A percentile compares a stretch with the other conserved stretches of the same genome.
phyloP scores from a whole-genome alignment of 2,329 filamentous ascomycete genomes.

The Nothomitra cinnamomea region DNA sequence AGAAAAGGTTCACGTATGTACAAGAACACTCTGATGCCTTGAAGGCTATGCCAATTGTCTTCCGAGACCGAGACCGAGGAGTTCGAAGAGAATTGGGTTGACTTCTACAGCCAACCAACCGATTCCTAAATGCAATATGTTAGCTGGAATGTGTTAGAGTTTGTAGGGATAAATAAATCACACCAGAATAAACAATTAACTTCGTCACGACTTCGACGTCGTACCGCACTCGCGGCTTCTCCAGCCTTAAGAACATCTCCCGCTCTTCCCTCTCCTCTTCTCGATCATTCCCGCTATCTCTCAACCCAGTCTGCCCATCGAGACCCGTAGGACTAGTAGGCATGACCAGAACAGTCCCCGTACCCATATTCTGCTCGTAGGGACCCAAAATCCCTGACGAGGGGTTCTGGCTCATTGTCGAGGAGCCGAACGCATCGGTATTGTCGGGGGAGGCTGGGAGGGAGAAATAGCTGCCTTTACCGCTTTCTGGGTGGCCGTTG shows the following conservation, averaged over 20 bases:
- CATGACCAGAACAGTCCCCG: conserved; percentile 29
- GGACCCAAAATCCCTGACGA: background rate
- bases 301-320: background rate
- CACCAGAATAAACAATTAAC: conserved; percentile 83
- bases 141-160: conserved; percentile 8
- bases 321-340: conserved; percentile 10
- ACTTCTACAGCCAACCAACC: conserved; percentile 62
- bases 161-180: conserved; percentile 18
- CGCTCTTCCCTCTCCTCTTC: conserved; percentile 26
- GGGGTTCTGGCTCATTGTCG: background rate
- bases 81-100: conserved; percentile 57
- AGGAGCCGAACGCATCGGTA: background rate
- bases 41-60: background rate
- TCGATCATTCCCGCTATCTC: background rate
- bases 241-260: conserved; percentile 70
- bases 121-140: conserved; percentile 41
- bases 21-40: background rate
- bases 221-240: conserved; percentile 78
- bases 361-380: conserved; percentile 60
- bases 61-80: conserved; percentile 31
- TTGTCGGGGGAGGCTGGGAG: background rate
- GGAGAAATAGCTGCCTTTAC: conserved; percentile 18
- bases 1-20: background rate
- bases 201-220: conserved; percentile 99
- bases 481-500: conserved; percentile 13